Percentiles rank a stretch among this genome's conserved stretches.
Conservation (phyloP, 139 green algal species). For the Penium margaritaceum region DNA sequence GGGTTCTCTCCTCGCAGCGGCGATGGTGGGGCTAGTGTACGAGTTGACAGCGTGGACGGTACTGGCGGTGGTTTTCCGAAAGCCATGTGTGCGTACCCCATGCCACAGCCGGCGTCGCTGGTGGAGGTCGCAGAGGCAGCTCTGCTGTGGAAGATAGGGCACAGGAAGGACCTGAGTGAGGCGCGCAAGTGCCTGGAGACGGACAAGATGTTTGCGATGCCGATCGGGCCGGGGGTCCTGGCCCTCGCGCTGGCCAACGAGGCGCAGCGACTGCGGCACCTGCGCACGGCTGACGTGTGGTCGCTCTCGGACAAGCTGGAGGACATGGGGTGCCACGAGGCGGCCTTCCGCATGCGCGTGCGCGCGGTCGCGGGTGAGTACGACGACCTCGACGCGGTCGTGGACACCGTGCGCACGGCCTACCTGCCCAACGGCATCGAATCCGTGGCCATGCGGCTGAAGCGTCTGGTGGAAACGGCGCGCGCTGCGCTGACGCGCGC, state of each 20-base stretch:
- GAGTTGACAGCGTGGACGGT: too few species aligned
- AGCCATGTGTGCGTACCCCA: too few species aligned
- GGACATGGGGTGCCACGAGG: neutral
- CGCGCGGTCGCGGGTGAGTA: neutral
- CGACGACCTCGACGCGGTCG: neutral
- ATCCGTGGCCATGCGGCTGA: neutral
- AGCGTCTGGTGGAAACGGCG: neutral
- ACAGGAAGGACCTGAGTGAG: too few species aligned
- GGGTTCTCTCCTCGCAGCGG: too few species aligned
- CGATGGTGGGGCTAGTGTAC: too few species aligned
- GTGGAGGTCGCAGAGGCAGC: too few species aligned
- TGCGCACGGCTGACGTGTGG: neutral
- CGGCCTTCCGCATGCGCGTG: neutral
- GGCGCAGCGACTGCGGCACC: neutral
- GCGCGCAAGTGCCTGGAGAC: too few species aligned
- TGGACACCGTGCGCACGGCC: neutral
- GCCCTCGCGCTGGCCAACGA: neutral
- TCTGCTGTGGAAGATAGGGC: too few species aligned
- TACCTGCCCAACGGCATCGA: neutral
- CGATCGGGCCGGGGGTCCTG: neutral
- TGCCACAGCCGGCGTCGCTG: too few species aligned
- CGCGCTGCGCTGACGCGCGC: neutral
- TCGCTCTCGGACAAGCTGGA: neutral
- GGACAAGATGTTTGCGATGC: too few species aligned
- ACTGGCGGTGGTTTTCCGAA: too few species aligned